These are phyloP conservation scores for Murraya koenigii DNA, from an alignment of 345 rosid species.

Conservation along the genomic window DNA sequence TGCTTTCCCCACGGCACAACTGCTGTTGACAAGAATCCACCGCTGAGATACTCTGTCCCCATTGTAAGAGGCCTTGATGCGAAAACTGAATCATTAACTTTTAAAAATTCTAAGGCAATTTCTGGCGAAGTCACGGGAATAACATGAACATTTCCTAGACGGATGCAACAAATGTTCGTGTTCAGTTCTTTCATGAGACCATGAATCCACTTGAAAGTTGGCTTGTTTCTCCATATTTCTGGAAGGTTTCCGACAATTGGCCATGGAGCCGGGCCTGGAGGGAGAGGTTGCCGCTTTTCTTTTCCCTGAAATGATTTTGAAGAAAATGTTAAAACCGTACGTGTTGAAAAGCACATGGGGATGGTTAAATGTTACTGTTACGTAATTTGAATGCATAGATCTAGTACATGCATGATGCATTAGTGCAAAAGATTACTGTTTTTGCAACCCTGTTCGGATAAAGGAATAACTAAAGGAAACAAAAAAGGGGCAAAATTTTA, in stretches of 20 bases:
- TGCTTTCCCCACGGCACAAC: background rate
- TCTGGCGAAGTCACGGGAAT: background rate
- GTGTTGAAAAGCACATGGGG: too few relatives aligned
- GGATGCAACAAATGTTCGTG: background rate
- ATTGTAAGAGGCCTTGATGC: background rate
- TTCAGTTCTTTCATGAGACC: background rate
- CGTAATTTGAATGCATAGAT: too few relatives aligned
- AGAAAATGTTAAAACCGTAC: background rate
- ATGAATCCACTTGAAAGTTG: background rate
- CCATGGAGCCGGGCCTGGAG: background rate
- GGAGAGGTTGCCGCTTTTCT: background rate
- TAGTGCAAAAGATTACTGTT: background rate
- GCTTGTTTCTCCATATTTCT: background rate
- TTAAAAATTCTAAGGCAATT: background rate
- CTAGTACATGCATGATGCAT: background rate
- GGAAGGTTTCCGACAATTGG: background rate
- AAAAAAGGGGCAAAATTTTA: too few relatives aligned
- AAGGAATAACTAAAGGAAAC: too few relatives aligned
- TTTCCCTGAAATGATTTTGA: background rate
- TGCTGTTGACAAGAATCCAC: background rate
- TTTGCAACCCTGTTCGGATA: background rate
- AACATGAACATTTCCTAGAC: background rate
- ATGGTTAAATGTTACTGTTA: too few relatives aligned
- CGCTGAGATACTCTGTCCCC: background rate
- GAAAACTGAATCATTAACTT: background rate